These are phyloP conservation scores for Cladosporium sp. DNA, from an alignment of 2,329 filamentous ascomycete genomes.

Conservation along the genomic window DNA sequence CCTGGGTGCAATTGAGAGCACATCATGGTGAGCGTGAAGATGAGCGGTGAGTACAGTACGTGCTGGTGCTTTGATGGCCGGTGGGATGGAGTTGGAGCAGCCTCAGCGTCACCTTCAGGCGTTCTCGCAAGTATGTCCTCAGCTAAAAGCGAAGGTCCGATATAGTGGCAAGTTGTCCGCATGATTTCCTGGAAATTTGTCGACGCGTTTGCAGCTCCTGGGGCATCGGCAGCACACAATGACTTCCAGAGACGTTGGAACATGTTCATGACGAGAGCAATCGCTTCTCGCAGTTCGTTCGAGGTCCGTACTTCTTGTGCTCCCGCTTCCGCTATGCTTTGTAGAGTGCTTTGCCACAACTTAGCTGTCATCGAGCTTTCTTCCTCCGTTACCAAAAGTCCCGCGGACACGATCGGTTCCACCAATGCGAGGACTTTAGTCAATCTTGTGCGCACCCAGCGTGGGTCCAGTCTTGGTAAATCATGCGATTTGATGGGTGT, in stretches of 20 bases:
- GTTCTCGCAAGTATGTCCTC: constrained; percentile 54
- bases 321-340: constrained; percentile 66
- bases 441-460: constrained; percentile 80
- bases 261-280: constrained; percentile 70
- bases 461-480: constrained; percentile 78
- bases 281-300: constrained; percentile 76
- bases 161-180: constrained; percentile 25
- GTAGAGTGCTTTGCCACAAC: constrained; percentile 53
- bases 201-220: neutral
- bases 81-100: constrained; percentile 67
- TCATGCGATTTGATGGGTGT: constrained; percentile 64
- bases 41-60: constrained; percentile 60
- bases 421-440: constrained; percentile 64
- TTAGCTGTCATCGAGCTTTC: constrained; percentile 30
- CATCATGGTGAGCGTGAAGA: constrained; percentile 53
- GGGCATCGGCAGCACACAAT: constrained; percentile 30
- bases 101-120: constrained; percentile 59
- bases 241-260: constrained; percentile 69
- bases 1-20: constrained; percentile 1
- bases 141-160: constrained; percentile 29
- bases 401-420: constrained; percentile 54
- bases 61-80: constrained; percentile 55
- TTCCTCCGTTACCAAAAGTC: constrained; percentile 43
- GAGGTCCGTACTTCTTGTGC: constrained; percentile 89
- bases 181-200: constrained; percentile 12